phyloP scores from a whole-genome alignment of 139 green algal species.

The Picochlorum sp. region DNA sequence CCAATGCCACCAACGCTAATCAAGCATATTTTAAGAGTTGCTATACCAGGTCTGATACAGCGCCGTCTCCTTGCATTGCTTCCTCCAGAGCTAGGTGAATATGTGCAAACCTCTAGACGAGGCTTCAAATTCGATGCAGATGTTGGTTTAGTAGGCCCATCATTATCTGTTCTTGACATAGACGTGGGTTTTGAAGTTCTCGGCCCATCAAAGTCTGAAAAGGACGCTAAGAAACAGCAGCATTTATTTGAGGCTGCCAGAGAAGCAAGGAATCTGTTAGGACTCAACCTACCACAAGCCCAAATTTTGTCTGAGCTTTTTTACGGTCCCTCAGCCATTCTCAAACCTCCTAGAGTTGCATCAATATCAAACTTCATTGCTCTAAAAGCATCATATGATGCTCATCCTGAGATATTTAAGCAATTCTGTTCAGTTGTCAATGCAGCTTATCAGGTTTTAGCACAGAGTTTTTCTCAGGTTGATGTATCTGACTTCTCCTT shows the following conservation, averaged over 20 bases:
- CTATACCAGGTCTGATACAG: conserved; percentile 32
- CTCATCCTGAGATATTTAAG: conserved; percentile 24
- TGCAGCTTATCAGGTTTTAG: conserved; percentile 17
- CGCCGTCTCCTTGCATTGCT: conserved; percentile 30
- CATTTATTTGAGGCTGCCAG: conserved; percentile 29
- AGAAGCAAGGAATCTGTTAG: conserved; percentile 35
- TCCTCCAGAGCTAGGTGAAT: conserved; percentile 43
- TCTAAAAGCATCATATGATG: conserved; percentile 32
- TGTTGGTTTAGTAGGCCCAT: conserved; percentile 28
- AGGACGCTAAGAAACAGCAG: conserved; percentile 32
- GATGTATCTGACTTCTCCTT: conserved; percentile 30
- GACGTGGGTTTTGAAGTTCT: conserved; percentile 37
- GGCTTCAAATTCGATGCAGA: conserved; percentile 22
- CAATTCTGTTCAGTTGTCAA: conserved; percentile 37
- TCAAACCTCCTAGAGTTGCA: conserved; percentile 24
- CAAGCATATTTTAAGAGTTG: conserved; percentile 35
- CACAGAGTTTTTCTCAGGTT: not conserved
- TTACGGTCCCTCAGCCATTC: conserved; percentile 15
- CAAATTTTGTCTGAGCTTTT: conserved; percentile 34
- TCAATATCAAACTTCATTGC: conserved; percentile 34
- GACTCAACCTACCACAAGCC: conserved; percentile 30
- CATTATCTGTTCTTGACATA: conserved; percentile 43
- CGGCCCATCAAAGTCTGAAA: conserved; percentile 4
- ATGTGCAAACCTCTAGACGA: conserved; percentile 25
- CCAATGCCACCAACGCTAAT: conserved; percentile 53